Percentiles rank a stretch among this genome's conserved stretches.
Evolutionary conservation across 495 filamentous ascomycete species (phyloP).

Genomic region (Penicillium macrosclerotiorum): DNA sequence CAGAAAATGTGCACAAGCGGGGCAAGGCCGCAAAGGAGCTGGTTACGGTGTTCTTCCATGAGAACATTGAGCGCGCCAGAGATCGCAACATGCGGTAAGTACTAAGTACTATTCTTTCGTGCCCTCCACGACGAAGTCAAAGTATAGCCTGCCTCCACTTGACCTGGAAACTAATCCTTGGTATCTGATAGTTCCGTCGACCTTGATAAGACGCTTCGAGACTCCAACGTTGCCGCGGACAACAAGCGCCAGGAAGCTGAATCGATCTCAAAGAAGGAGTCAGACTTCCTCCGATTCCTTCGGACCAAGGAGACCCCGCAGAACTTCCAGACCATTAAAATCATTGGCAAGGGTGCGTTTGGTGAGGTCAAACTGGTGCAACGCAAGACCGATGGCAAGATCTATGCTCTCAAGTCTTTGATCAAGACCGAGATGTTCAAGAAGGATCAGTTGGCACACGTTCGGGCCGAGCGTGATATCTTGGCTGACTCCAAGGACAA

Average conservation of each 20-base stretch:
- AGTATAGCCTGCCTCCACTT: background rate
- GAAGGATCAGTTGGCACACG: conserved; percentile 98
- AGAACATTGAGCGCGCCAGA: conserved; percentile 87
- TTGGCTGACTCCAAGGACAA: conserved; percentile 93
- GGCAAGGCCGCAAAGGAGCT: conserved; percentile 60
- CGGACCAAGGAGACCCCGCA: conserved; percentile 86
- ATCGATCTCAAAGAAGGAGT: conserved; percentile 77
- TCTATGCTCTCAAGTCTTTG: conserved; percentile 96
- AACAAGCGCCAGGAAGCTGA: conserved; percentile 77
- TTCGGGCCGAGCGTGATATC: conserved; percentile 96
- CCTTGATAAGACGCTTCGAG: conserved; percentile 76
- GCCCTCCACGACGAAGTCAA: background rate
- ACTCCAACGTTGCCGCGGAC: conserved; percentile 68
- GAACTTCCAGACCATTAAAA: conserved; percentile 93
- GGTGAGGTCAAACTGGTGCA: conserved; percentile 97
- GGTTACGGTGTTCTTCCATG: conserved; percentile 89
- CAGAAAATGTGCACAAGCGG: conserved; percentile 75
- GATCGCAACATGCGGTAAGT: conserved; percentile 87
- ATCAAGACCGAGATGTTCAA: conserved; percentile 99
- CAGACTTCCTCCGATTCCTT: conserved; percentile 88
- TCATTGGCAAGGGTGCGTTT: conserved; percentile 98
- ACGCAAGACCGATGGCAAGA: conserved; percentile 92
- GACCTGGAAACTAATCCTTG: background rate
- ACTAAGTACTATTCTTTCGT: background rate
- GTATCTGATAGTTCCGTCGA: conserved; percentile 71